Conservation (phyloP, 352 stramenopile genomes). For the Pythium pyrilobum region DNA sequence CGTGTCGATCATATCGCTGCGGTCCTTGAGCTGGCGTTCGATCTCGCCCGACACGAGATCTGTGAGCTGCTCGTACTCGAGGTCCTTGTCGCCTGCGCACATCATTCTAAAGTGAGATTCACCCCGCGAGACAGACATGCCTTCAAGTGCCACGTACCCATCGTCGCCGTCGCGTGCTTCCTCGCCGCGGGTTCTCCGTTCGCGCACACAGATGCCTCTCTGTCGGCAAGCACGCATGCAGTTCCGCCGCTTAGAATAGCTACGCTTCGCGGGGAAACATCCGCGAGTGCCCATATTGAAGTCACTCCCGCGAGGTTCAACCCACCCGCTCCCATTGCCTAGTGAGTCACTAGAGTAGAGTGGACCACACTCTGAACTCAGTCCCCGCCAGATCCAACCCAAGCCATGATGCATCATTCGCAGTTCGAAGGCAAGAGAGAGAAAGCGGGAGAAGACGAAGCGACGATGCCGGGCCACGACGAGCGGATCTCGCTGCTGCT, state of each 20-base stretch:
- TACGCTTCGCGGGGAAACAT: neutral
- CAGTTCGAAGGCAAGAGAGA: neutral
- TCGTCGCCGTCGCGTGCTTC: neutral
- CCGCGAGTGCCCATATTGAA: conserved; percentile 20
- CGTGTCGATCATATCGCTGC: conserved; percentile 40
- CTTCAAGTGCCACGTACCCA: neutral
- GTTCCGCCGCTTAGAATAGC: too few relatives aligned
- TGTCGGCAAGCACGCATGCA: neutral
- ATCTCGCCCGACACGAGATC: conserved; percentile 58
- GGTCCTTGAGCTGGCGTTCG: conserved; percentile 47
- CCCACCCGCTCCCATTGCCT: too few relatives aligned
- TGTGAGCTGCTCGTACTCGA: conserved; percentile 49
- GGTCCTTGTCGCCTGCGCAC: conserved; percentile 18
- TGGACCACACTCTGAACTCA: conserved; percentile 13
- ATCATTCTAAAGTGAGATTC: neutral
- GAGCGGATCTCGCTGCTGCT: conserved; percentile 75
- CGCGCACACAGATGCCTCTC: neutral
- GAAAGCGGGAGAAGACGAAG: neutral
- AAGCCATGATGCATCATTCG: too few relatives aligned
- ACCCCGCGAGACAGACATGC: neutral
- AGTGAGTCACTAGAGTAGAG: conserved; percentile 6
- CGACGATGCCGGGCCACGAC: conserved; percentile 62
- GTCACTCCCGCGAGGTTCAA: conserved; percentile 11
- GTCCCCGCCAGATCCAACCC: conserved; percentile 13
- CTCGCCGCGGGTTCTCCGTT: neutral